Evolutionary conservation across 2,329 filamentous ascomycete species (phyloP), one percentile per base, ranked within the genome.

Genomic region (Raffaelea albimanens): DNA sequence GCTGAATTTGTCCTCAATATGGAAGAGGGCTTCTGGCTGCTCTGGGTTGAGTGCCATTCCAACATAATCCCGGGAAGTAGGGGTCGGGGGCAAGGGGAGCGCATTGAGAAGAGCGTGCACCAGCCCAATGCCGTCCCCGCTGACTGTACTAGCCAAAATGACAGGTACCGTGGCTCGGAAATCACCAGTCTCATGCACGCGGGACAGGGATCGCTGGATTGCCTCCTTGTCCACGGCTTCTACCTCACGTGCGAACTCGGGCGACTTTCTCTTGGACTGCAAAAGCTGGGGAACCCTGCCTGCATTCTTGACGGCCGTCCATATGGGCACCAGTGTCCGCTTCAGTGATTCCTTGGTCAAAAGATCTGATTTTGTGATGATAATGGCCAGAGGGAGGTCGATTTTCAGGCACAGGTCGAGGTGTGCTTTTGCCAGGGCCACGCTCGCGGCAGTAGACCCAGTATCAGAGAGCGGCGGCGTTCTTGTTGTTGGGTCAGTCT

Each of bases 1-100:
- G 49, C 78, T 85, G 62, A 95, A 97, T 1, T 89, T 81, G 56
- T 96, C 91, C 60, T 97, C 91, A 21, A 97, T 78, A 59, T 96
- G 86, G 58, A 97, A 97, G 2, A 96, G 67, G 31, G 77, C 77
- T 4, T 70, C 68, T 2, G 80, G 77, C 47, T 78, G 73, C 50
- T 80, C 72, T 1, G 78, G 78, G 49, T 80, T 80, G 46, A 80
- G 59, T 2, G 68, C 69, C 39, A 68, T 67, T 1, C 75, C 74
- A n/a, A 74, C 65, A 51, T 72, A 77, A 54, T 81, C 76, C 44
- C 69, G 67, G 1, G 73, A 60, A 2, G 73, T 76, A 8, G 75
- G 74, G 1, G 63, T 57, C 2, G 72, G 66, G 7, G 83, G 83
- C 20, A 91, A 71, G 0, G 90, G 90, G 38, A 98, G 70, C 47